phyloP scores from a whole-genome alignment of 164 flowering plant genomes.

The Santalum album region DNA sequence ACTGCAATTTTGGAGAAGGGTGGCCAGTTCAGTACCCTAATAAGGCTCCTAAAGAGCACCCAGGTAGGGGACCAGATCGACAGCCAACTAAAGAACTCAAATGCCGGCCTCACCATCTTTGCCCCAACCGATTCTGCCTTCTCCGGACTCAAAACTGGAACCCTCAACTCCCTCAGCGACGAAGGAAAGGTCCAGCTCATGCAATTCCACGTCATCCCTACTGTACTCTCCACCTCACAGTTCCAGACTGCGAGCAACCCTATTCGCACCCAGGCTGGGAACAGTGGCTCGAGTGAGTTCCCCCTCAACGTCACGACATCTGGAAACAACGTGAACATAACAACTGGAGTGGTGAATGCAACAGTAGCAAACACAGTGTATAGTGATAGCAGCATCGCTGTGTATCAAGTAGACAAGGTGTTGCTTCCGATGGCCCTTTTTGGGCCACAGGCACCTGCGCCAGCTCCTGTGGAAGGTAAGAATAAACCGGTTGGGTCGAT shows the following conservation, averaged over 20 bases:
- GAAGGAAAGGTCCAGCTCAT: conserved; percentile 22
- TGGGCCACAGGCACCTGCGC: conserved; percentile 7
- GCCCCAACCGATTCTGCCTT: conserved; percentile 1
- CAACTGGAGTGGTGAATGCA: conserved; percentile 23
- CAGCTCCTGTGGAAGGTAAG: conserved; percentile 8
- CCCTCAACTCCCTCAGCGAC: conserved; percentile 21
- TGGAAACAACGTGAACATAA: conserved; percentile 24
- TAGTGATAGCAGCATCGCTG: conserved; percentile 12
- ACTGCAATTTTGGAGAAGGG: conserved; percentile 22
- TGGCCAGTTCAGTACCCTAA: conserved; percentile 23
- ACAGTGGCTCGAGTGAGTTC: conserved; percentile 12
- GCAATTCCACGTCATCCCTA: conserved; percentile 28
- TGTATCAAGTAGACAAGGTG: conserved; percentile 31
- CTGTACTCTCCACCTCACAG: conserved; percentile 13
- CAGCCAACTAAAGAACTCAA: conserved; percentile 16
- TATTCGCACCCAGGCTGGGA: conserved; percentile 28
- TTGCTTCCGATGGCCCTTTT: conserved; percentile 26
- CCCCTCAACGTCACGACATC: conserved; percentile 25
- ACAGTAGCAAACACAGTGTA: conserved; percentile 20
- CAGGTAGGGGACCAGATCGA: conserved; percentile 25
- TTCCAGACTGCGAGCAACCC: conserved; percentile 32
- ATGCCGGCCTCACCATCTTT: background rate
- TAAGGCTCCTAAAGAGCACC: conserved; percentile 32
- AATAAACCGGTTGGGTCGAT: background rate
- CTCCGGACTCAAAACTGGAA: background rate